Conservation (phyloP, 805 yeast species). For the Cyberlindnera bimundalis region DNA sequence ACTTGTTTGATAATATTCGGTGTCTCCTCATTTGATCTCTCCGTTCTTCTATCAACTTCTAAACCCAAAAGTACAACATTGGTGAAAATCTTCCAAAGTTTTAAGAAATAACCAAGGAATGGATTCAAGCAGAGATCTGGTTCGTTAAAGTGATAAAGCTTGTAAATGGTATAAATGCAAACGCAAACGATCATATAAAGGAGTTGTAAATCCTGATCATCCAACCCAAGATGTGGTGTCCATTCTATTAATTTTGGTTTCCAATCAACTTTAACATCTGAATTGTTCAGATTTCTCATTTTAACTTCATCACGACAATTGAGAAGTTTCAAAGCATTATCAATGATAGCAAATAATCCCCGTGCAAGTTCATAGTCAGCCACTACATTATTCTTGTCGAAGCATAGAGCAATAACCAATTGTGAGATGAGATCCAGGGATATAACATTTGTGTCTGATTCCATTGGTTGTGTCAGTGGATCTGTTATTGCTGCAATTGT, state of each 20-base stretch:
- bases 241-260: conserved; percentile 30
- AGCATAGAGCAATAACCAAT: conserved; percentile 36
- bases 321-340: conserved; percentile 33
- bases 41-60: conserved; percentile 53
- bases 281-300: conserved; percentile 40
- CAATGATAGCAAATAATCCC: conserved; percentile 35
- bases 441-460: conserved; percentile 47
- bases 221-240: conserved; percentile 36
- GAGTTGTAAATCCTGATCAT: conserved; percentile 38
- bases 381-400: conserved; percentile 28
- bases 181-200: conserved; percentile 44
- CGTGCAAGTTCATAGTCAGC: conserved; percentile 34
- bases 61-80: conserved; percentile 55
- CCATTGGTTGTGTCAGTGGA: conserved; percentile 69
- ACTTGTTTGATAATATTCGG: conserved; percentile 47
- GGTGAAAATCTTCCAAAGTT: conserved; percentile 66
- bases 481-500: conserved; percentile 44
- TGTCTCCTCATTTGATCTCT: conserved; percentile 24
- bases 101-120: conserved; percentile 52
- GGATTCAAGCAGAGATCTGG: conserved; percentile 54
- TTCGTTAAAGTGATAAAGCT: conserved; percentile 34
- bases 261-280: conserved; percentile 35
- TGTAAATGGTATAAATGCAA: conserved; percentile 41
- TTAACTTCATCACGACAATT: conserved; percentile 42
- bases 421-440: conserved; percentile 57